Base-by-base conservation (phyloP, 1,284 basidiomycete genomes). In the Moesziomyces aphidis region DNA sequence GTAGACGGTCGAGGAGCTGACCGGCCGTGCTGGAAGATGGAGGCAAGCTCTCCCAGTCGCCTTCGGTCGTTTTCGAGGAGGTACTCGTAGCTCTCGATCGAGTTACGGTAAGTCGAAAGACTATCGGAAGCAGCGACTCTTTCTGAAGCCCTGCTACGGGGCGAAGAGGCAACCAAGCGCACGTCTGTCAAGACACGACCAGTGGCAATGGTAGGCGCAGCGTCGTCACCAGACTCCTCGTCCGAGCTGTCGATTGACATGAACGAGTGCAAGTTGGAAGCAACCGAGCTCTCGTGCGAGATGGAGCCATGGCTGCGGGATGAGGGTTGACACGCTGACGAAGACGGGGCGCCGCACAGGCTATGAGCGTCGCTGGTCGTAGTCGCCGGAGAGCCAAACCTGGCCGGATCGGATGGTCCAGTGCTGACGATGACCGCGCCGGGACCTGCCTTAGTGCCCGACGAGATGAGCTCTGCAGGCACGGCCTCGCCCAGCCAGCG, bases 401-500 rank as follows among this genome's bases (percentile, higher is more conserved):
- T 59, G 22, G n/a, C 22, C 42, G 36, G 49, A 34, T 34, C 11
- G 31, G 31, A 2, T 4, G 10, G 4, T 13, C 31, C 36, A 4
- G 57, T 64, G 57, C 67, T 70, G 23, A 57, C 46, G 10, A 70
- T 70, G 15, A 70, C 57, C 6, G 57, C 61, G 24, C 28, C 52
- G 46, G 44, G 49, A 15, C 19, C 26, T 22, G 63, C 45, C 34
- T 28, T 22, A 13, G 46, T 26, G 10, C 34, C 56, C 11, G 67
- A 47, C 26, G 51, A n/a, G 28, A 75, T 66, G 42, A 75, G 64
- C 53, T 71, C 74, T 11, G 65, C 73, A 5, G 66, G 73, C 10
- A 75, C 66, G 15, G 67, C 66, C 56, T 75, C 77, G 26, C 78
- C 78, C 17, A 80, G 75, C 78, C 76, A 80, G 13, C 72, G 68